Evolutionary conservation across 768 basidiomycete species (phyloP).

Genomic region (Nidularia sp.): DNA sequence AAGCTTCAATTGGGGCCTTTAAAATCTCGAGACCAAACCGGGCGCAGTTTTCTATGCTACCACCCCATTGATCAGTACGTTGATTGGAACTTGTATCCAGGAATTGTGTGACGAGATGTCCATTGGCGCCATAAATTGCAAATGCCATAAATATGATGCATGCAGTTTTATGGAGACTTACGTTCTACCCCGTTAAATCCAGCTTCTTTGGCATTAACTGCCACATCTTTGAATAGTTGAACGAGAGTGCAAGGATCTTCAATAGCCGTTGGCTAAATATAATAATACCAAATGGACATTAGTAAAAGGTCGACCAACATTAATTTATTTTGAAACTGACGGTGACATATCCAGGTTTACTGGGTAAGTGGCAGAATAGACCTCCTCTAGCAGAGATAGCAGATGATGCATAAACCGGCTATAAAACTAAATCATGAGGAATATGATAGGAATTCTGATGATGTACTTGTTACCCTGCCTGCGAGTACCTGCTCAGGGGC

Average conservation of each 20-base stretch:
- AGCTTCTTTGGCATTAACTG: slow-evolving; percentile 43
- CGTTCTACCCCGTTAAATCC: slow-evolving; percentile 56
- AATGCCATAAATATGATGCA: not conserved
- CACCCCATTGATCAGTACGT: slow-evolving; percentile 27
- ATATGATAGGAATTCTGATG: not conserved
- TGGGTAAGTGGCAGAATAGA: slow-evolving; percentile 33
- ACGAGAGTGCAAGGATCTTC: slow-evolving; percentile 37
- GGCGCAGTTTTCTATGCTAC: slow-evolving; percentile 51
- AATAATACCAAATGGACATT: not conserved
- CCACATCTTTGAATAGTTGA: slow-evolving; percentile 36
- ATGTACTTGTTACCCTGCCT: slow-evolving; percentile 14
- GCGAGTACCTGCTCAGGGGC: slow-evolving; percentile 31
- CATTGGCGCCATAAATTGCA: slow-evolving; percentile 38
- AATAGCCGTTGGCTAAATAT: slow-evolving; percentile 28
- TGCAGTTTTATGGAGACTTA: slow-evolving; percentile 11
- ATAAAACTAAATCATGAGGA: not conserved
- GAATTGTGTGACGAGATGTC: slow-evolving; percentile 47
- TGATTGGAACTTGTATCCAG: slow-evolving; percentile 41
- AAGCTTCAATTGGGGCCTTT: slow-evolving; percentile 34
- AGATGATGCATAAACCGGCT: slow-evolving; percentile 44
- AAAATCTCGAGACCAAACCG: slow-evolving; percentile 51
- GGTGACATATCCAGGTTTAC: slow-evolving; percentile 30
- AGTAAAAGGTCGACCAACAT: not conserved
- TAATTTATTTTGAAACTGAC: slow-evolving; percentile 11
- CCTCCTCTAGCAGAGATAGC: slow-evolving; percentile 37